phyloP scores from a whole-genome alignment of 192 early-diverging fungal species.

The Coemansia sp. region DNA sequence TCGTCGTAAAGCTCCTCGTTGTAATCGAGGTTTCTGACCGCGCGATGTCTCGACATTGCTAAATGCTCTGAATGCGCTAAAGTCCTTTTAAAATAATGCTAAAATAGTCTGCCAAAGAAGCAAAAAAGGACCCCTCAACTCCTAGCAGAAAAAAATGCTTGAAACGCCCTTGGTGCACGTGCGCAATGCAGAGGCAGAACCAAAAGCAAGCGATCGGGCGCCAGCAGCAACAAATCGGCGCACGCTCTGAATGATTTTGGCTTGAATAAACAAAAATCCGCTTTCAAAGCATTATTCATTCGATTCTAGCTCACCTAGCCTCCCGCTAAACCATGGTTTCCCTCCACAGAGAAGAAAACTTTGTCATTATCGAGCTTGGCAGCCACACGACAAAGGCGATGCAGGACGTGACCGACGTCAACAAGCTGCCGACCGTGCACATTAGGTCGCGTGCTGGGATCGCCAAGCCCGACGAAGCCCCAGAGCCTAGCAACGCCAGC shows the following conservation, averaged over 20 bases:
- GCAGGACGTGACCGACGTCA: conserved; percentile 69
- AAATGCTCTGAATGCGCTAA: no score
- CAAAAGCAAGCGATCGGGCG: conserved; percentile 1
- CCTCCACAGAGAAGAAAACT: conserved; percentile 66
- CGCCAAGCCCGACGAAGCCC: conserved; percentile 7
- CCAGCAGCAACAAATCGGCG: not conserved
- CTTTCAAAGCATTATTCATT: not conserved
- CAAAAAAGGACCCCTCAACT: not conserved
- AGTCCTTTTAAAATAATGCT: no score
- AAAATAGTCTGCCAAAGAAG: no score
- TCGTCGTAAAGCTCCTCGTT: conserved; percentile 52
- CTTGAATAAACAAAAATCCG: no score
- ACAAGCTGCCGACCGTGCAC: conserved; percentile 62
- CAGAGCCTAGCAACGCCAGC: not conserved
- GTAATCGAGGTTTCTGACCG: conserved; percentile 39
- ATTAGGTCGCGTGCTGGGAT: conserved; percentile 36
- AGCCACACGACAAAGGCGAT: conserved; percentile 73
- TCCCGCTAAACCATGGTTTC: no score
- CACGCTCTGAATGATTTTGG: not conserved
- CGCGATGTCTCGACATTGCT: conserved; percentile 49
- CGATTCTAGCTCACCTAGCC: not conserved
- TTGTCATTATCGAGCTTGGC: conserved; percentile 85
- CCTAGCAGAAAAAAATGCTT: not conserved
- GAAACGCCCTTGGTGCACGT: not conserved
- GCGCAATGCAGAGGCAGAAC: not conserved